Evolutionary conservation across 2,329 filamentous ascomycete species (phyloP).

Genomic region (Fusarium aywerte): DNA sequence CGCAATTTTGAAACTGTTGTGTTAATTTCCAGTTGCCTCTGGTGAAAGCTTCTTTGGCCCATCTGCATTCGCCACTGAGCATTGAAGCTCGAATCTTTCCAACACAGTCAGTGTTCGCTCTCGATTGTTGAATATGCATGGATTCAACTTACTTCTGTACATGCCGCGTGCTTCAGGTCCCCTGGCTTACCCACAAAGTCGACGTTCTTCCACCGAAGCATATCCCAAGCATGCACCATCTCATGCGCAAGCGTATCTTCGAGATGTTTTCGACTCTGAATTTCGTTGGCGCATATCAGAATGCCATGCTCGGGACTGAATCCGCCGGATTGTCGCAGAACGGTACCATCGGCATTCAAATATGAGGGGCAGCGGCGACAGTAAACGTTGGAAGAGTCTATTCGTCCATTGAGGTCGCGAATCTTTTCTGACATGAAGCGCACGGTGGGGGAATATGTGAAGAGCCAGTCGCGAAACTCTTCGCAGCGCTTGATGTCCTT

Average conservation of each 20-base stretch:
- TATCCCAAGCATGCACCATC: constrained; percentile 98
- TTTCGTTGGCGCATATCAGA: constrained; percentile 90
- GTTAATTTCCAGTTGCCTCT: constrained; percentile 88
- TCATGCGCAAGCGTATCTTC: constrained; percentile 97
- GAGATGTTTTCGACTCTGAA: constrained; percentile 80
- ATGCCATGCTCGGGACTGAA: constrained; percentile 91
- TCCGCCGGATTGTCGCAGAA: constrained; percentile 77
- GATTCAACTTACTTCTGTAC: constrained; percentile 76
- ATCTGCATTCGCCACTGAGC: constrained; percentile 93
- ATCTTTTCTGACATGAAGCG: constrained; percentile 89
- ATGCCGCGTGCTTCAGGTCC: constrained; percentile 88
- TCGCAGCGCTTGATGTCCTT: constrained; percentile 85
- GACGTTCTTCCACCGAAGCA: constrained; percentile 84
- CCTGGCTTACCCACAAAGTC: constrained; percentile 74
- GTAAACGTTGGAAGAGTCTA: constrained; percentile 79
- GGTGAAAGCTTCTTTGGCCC: constrained; percentile 85
- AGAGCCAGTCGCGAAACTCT: constrained; percentile 81
- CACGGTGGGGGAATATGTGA: constrained; percentile 85
- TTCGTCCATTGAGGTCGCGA: constrained; percentile 77
- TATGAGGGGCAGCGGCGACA: constrained; percentile 80
- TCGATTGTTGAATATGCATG: not conserved
- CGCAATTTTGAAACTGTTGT: constrained; percentile 93
- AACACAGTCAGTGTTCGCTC: constrained; percentile 6
- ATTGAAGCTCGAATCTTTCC: constrained; percentile 88
- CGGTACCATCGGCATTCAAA: constrained; percentile 66